Base-by-base conservation (phyloP, 2,329 filamentous ascomycete species). In the Colletotrichum noveboracense region DNA sequence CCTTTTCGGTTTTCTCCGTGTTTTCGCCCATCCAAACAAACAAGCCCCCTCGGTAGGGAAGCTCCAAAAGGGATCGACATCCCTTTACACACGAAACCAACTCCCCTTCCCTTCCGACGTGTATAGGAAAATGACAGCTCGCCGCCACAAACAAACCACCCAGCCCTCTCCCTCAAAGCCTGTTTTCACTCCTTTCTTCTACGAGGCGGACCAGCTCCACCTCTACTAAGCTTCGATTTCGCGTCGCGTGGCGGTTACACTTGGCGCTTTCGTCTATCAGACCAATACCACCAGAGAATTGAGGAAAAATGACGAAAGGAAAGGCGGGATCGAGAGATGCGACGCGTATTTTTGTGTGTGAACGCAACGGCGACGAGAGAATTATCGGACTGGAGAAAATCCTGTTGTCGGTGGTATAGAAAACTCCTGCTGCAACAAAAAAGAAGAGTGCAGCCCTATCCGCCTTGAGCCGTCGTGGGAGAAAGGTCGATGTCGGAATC, bases 401-500 rank as follows among this genome's bases (percentile, higher is more conserved):
- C 32, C 62, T 52, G 43, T 64, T 65, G 74, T 75, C 30, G 52
- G 61, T 67, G 71, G 61, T 76, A 64, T 75, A 75, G 55, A 61
- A 61, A 76, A 76, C 64, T 72, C 68, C 68, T 77, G 66, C 32
- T 77, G 72, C 55, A 52, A 55, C 60, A 30, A 28, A 52, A 61
- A 69, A 21, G 4, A 21, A 38, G 60, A 30, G 21, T 52, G 71
- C 65, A 75, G 71, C 60, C 66, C 66, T 75, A 16, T 24, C 74
- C 60, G 30, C 52, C n/a, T 70, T 36, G 60, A 55, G 74, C 61
- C 74, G 60, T 14, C 56, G 56, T 66, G 61, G 26, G 65, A 70
- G 65, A 74, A 65, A 16, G 30, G 71, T 76, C 70, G 74, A 30
- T 75, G 32, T 76, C 66, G 64, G 71, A 75, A 74, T 70, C 74